Evolutionary conservation across 257 asterid genomes (phyloP), one percentile per base, ranked within the genome.

Genomic region (Lycium barbarum): DNA sequence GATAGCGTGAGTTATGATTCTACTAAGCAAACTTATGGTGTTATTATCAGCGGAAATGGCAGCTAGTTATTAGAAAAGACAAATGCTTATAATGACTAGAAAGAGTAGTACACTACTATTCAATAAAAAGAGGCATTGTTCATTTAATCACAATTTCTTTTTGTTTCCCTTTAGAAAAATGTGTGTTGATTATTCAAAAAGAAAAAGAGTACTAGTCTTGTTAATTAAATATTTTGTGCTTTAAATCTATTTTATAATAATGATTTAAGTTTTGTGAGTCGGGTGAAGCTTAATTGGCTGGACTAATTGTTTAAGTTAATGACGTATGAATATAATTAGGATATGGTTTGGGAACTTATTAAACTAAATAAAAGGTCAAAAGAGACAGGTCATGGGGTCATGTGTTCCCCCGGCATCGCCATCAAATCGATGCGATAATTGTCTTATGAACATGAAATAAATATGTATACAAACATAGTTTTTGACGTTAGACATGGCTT

Each of bases 371-470:
- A 76, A 72, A 26, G 43, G 81, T 51, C 81, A 76, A 76, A 76
- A 14, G 82, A 74, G 81, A 20, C 47, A 76, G 47, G 63, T 51
- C 45, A 10, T 7, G 61, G 63, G n/a, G 81, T 53, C 81, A 76
- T 76, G 81, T 76, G 81, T 76, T 45, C 59, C 81, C 81, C 45
- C 80, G 10, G 1, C 9, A 45, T n/a, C 38, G 3, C 81, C 58
- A 74, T 49, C 81, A 22, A 22, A 74, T 74, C 43, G 57, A 74
- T 74, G 20, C 7, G 45, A 47, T 6, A 40, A 40, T 47, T 47
- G 12, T 72, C 59, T 47, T 72, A 45, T 10, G 55, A 40, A 71
- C 36, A 72, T 72, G 40, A n/a, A 47, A 73, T 47, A 6, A 33
- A 15, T 40, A 40, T 40, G 33, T 11, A 45, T 45, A n/a, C 35